Percentiles rank a stretch among this genome's conserved stretches.
Conservation (phyloP, 1,139 yeast species). For the Yamadazyma buinensis region DNA sequence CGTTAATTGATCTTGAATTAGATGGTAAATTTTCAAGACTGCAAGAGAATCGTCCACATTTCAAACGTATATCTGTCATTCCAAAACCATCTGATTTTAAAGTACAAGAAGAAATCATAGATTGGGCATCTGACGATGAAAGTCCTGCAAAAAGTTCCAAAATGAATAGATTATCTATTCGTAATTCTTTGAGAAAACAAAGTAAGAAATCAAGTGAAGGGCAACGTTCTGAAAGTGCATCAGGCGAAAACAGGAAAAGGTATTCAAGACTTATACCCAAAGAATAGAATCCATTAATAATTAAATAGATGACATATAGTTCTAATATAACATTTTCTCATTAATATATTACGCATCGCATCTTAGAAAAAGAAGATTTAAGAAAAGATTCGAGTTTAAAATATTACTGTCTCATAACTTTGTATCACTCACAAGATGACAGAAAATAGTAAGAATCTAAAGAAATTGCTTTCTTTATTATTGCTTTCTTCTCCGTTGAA, state of each 20-base stretch:
- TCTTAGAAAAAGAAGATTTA: no score
- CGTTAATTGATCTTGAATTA: constrained; percentile 32
- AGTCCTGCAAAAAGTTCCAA: constrained; percentile 34
- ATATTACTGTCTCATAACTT: no score
- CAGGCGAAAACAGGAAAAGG: constrained; percentile 9
- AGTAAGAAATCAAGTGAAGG: constrained; percentile 30
- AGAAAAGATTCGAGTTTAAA: no score
- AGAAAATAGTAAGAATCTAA: neutral
- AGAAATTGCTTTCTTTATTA: constrained; percentile 14
- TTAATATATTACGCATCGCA: no score
- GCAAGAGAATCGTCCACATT: constrained; percentile 19
- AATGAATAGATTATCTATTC: constrained; percentile 41
- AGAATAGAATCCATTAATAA: neutral
- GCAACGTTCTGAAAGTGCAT: constrained; percentile 5
- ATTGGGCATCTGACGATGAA: constrained; percentile 49
- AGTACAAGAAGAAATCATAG: constrained; percentile 44
- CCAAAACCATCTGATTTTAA: constrained; percentile 32
- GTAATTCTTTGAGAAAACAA: constrained; percentile 36
- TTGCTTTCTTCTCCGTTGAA: constrained; percentile 10
- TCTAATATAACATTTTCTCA: no score
- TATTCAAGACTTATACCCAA: constrained; percentile 12
- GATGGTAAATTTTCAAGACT: constrained; percentile 14
- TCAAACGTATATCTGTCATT: constrained; percentile 28
- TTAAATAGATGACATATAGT: no score
- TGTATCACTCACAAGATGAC: no score